Percentiles rank a stretch among this genome's conserved stretches.
Evolutionary conservation across 2,329 filamentous ascomycete genomes (phyloP).

Genomic region (Colletotrichum tanaceti): DNA sequence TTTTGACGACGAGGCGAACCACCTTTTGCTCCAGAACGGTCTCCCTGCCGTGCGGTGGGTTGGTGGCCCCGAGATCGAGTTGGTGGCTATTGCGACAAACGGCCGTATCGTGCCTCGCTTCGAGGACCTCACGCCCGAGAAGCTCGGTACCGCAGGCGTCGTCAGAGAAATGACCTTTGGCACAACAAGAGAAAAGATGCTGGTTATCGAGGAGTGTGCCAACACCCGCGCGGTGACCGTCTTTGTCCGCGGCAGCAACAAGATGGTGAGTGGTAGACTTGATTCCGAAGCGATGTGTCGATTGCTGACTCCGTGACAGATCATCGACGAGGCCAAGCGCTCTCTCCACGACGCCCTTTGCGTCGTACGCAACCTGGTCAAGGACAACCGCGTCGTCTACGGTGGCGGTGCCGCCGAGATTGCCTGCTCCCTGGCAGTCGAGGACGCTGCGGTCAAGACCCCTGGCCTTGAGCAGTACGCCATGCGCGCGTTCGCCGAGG

Average conservation of each 20-base stretch:
- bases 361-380: constrained; percentile 95
- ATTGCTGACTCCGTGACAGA: constrained; percentile 63
- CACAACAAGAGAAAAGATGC: constrained; percentile 98
- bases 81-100: constrained; percentile 98
- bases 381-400: constrained; percentile 97
- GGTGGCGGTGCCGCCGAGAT: constrained; percentile 97
- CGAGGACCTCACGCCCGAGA: constrained; percentile 90
- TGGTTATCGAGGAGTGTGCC: constrained; percentile 98
- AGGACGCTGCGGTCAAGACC: constrained; percentile 93
- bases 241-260: constrained; percentile 97
- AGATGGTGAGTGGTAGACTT: constrained; percentile 78
- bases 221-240: constrained; percentile 97
- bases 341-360: constrained; percentile 97
- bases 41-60: constrained; percentile 98
- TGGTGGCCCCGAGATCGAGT: constrained; percentile 95
- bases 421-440: constrained; percentile 94
- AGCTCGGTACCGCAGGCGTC: constrained; percentile 89
- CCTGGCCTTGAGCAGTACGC: constrained; percentile 98
- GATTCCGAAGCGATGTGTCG: background rate
- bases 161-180: constrained; percentile 97
- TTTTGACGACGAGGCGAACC: constrained; percentile 99
- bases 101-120: constrained; percentile 97
- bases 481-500: constrained; percentile 97
- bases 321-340: constrained; percentile 98
- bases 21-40: constrained; percentile 94